Base-by-base conservation (phyloP, 2,329 filamentous ascomycete species). In the Lachnellula cervina region DNA sequence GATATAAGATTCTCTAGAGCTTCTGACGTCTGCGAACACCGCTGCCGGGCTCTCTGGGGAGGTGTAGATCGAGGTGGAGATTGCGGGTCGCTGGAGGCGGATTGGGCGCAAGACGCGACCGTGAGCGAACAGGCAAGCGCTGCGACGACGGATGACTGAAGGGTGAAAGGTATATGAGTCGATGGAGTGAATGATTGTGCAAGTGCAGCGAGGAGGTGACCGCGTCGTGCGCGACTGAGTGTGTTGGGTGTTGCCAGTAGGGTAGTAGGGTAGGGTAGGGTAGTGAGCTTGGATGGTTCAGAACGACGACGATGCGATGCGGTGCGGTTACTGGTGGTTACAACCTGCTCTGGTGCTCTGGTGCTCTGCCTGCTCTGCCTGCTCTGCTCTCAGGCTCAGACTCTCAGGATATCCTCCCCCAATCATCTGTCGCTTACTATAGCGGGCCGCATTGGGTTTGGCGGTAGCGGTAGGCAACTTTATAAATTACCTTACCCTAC, bases 21-120 rank as follows among this genome's bases (percentile, higher is more conserved):
- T 13, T 17, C 19, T 16, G 34, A 49, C 49, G 3, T 35, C 51
- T 38, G 60, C 56, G 58, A 57, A 51, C 34, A 19, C 37, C 43
- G 23, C 19, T 8, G 11, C n/a, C 25, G 50, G 21, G 4, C 11
- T 17, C 42, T 54, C 48, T 21, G 25, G 17, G 37, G 37, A 35
- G 49, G 28, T 28, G 23, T 34, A 51, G 37, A 43, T 49, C 38
- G 34, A n/a, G 35, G 32, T 37, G 48, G 37, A 34, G 44, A 37
- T 54, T 55, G 44, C 52, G 51, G 44, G 49, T 50, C 48, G 47
- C 43, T 25, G 49, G 48, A 43, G 57, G 28, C 13, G 51, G 51
- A 51, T 52, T 51, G 52, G 57, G 58, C 58, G 64, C 61, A 61
- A 59, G 56, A 63, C 59, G 62, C 64, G 64, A 64, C 61, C 55